Evolutionary conservation across 371 early-diverging fungal species (phyloP), one percentile per base, ranked within the genome.

Genomic region (Apophysomyces ossiformis): DNA sequence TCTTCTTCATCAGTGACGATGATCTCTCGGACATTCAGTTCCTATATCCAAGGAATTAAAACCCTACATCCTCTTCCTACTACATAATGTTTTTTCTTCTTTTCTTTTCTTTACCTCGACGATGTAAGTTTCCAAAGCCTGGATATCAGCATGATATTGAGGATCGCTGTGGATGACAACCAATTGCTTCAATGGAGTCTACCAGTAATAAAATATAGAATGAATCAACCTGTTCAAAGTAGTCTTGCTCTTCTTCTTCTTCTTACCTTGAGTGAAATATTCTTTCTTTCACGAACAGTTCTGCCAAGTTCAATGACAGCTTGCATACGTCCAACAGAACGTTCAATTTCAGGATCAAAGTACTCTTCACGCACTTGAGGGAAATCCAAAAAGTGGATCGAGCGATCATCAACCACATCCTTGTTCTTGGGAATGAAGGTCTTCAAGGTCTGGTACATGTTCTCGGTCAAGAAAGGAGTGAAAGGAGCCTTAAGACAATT

Each of bases 391-490:
- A 98, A 97, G 82, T 98, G 99, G 61, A 98, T 82, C 37, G 92
- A 92, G 64, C 95, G 92, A 50, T 87, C 87, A 75, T 99, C 98
- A 45, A 85, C 91, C 38, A 78, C 75, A 35, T 76, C 69, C 64
- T 67, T 60, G 59, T 80, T 73, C 60, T 81, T 73, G 58, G 87
- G 89, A 62, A 95, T 69, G 75, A 90, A 95, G 26, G 64, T 81
- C 81, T 90, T 92, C 66, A 99, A 85, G 65, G 89, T 89, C 82
- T 97, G 99, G 84, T 96, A 99, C 91, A 97, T 97, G 85, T 88
- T 94, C 87, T 99, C 99, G 59, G 94, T 88, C 80, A 99, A 86
- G 90, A 96, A 99, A 15, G 99, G 99, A 35, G 99, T 96, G 88
- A 99, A 99, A 35, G 99, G 96, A 45, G 99, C 93, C 89, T 88